Evolutionary conservation across 139 green algal genomes (phyloP).

Genomic region (Edaphochlamys debaryana): DNA sequence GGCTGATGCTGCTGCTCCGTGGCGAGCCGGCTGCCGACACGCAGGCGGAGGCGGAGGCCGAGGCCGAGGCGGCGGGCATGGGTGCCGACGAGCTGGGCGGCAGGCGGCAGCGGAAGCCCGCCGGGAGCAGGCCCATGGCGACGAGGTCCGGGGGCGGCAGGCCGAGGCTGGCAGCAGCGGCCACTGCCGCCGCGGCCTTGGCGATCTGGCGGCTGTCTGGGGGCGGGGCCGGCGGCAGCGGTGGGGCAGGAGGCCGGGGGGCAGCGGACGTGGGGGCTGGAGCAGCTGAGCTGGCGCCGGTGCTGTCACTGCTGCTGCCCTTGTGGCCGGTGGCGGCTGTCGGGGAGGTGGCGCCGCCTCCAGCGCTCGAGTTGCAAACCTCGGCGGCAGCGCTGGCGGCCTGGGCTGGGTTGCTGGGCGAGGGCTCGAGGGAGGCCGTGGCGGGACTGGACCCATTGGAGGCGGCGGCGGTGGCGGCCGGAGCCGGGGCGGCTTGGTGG

Average conservation of each 20-base stretch:
- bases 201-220: background rate
- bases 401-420: too few species aligned
- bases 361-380: background rate
- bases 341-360: too few species aligned
- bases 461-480: too few species aligned
- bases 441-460: too few species aligned
- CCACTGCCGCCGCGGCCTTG: conserved; percentile 1
- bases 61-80: too few species aligned
- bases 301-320: background rate
- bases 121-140: conserved; percentile 4
- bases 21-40: too few species aligned
- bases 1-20: background rate
- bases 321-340: background rate
- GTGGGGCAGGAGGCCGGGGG: background rate
- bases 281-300: too few species aligned
- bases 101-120: background rate
- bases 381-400: background rate
- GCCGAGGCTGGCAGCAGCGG: conserved; percentile 4
- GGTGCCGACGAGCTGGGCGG: background rate
- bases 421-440: too few species aligned
- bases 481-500: too few species aligned
- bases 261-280: too few species aligned
- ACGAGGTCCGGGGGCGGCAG: conserved; percentile 18
- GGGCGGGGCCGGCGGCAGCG: background rate
- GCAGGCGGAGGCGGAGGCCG: too few species aligned